Evolutionary conservation across 495 filamentous ascomycete species (phyloP).

Genomic region (Annulohypoxylon stygium): DNA sequence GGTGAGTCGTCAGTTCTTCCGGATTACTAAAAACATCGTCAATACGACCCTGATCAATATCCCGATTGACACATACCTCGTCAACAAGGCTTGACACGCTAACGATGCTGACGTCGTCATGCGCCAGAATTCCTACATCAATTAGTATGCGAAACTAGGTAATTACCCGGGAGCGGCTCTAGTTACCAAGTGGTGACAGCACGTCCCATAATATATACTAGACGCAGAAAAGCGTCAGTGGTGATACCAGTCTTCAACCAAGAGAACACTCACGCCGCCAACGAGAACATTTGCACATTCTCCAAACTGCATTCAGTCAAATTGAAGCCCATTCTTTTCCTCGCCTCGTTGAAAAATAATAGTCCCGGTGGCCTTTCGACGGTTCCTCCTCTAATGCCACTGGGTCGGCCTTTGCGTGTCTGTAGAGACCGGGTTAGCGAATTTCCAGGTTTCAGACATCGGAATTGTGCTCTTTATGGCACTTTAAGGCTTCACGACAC

Average conservation of each 20-base stretch:
- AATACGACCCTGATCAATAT: slow-evolving; percentile 12
- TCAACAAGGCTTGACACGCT: slow-evolving; percentile 66
- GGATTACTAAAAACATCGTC: slow-evolving; percentile 55
- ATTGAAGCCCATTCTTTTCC: slow-evolving; percentile 69
- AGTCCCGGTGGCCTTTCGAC: slow-evolving; percentile 66
- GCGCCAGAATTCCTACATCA: slow-evolving; percentile 69
- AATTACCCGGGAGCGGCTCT: background rate
- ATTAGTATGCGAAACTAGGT: slow-evolving; percentile 23
- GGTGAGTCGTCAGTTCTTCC: slow-evolving; percentile 60
- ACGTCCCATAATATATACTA: slow-evolving; percentile 67
- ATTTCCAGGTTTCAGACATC: background rate
- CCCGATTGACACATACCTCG: slow-evolving; percentile 54
- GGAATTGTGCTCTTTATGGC: background rate
- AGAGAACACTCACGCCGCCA: slow-evolving; percentile 61
- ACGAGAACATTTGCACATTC: slow-evolving; percentile 68
- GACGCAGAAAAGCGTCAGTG: slow-evolving; percentile 19
- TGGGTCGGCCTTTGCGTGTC: slow-evolving; percentile 58
- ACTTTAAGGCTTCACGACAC: background rate
- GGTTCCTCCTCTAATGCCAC: slow-evolving; percentile 67
- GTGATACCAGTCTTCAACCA: slow-evolving; percentile 3
- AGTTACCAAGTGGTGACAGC: slow-evolving; percentile 64
- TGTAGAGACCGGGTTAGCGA: slow-evolving; percentile 21
- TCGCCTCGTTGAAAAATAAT: slow-evolving; percentile 70
- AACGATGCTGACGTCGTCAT: slow-evolving; percentile 65
- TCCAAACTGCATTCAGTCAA: slow-evolving; percentile 67